Base-by-base conservation (phyloP, 2,329 filamentous ascomycete species). In the Cladosporium velox region DNA sequence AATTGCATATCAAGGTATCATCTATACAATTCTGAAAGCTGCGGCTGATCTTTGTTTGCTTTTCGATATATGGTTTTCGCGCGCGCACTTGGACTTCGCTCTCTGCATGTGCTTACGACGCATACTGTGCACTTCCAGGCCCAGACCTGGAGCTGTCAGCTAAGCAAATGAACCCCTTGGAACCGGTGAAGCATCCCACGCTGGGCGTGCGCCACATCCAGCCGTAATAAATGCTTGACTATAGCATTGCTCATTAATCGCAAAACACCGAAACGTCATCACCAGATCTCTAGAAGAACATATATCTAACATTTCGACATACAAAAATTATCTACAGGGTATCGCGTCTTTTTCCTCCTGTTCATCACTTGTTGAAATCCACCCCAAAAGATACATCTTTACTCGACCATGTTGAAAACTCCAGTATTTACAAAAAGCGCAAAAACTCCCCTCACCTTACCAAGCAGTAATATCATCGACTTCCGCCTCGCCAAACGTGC, bases 391-490 rank as follows among this genome's bases (percentile, higher is more conserved):
- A n/a, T 12, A n/a, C 41, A 47, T 24, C 41, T 30, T 30, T 54
- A 28, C 49, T 26, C 30, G 28, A 54, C 24, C 49, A 54, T 28
- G 24, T 54, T 54, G 49, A 54, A 54, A 54, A 30, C 26, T 21
- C 41, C 41, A 7, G n/a, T 47, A 3, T 12, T 34, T 67, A 41
- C 35, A 44, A 44, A 21, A 11, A 21, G n/a, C n/a, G n/a, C n/a
- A 47, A 47, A 47, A 24, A 24, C 24, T 24, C 24, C 51, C n/a
- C 11, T 30, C 28, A 32, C n/a, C 51, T 32, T 86, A 97, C 93
- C 93, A 97, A 26, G 92, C 93, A 38, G 93, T 97, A 72, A 97
- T 97, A 76, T 98, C 95, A 67, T 94, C 94, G 24, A 97, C 92
- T 79, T 98, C 95, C 1, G 92, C 93, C 80, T 98, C 93, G 18